These are phyloP conservation scores for Elsinoe arachidis DNA, from an alignment of 2,329 filamentous ascomycete species.

Conservation along the genomic window DNA sequence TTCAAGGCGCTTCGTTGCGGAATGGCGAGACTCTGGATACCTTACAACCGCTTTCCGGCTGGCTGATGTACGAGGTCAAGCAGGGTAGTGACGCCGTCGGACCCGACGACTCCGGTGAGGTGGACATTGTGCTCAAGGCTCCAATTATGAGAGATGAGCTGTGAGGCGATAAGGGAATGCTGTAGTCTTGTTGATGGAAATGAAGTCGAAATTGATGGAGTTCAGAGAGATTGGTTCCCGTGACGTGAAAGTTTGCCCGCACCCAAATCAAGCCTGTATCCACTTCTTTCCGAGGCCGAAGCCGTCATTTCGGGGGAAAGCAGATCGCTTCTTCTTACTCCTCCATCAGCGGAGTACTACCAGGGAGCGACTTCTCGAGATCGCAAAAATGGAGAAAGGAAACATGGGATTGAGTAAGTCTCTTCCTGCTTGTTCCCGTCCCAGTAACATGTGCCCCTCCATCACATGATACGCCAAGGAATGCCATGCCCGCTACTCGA, in stretches of 20 bases:
- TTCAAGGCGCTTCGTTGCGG: neutral
- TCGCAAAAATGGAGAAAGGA: conserved; percentile 1
- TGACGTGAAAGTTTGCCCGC: too few relatives aligned
- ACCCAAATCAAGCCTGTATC: neutral
- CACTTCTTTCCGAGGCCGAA: neutral
- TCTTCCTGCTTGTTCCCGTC: neutral
- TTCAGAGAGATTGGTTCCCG: neutral
- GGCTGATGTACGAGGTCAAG: neutral
- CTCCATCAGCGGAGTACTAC: neutral
- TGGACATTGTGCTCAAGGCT: neutral
- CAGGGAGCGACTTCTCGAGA: neutral
- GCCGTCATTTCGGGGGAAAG: conserved; percentile 3
- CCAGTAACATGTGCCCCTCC: neutral
- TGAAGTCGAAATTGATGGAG: neutral
- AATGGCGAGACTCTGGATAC: neutral
- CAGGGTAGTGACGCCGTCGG: too few relatives aligned
- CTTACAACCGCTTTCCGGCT: neutral
- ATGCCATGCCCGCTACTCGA: neutral
- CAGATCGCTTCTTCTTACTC: neutral
- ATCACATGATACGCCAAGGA: neutral
- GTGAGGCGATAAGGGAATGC: too few relatives aligned
- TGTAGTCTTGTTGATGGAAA: too few relatives aligned
- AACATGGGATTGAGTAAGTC: conserved; percentile 8
- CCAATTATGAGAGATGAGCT: neutral
- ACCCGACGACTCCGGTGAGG: too few relatives aligned